These are phyloP conservation scores for Colletotrichum lupini DNA, from an alignment of 2,329 filamentous ascomycete species.

Conservation along the genomic window DNA sequence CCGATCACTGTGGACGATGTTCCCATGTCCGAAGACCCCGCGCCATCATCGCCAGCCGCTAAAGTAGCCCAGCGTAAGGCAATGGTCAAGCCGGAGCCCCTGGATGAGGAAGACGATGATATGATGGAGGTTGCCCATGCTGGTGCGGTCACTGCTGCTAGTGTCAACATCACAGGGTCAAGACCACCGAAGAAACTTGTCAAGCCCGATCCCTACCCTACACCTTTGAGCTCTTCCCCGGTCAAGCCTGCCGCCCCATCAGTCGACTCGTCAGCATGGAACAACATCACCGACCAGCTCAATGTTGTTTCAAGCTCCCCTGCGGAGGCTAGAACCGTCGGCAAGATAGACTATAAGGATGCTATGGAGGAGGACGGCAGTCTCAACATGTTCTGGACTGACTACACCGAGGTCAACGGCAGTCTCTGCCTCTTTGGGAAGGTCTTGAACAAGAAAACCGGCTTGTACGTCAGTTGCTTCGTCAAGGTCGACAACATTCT, in stretches of 20 bases:
- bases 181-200: slow-evolving; percentile 80
- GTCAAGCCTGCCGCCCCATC: slow-evolving; percentile 66
- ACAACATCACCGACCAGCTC: slow-evolving; percentile 83
- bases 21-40: slow-evolving; percentile 82
- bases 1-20: slow-evolving; percentile 54
- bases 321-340: slow-evolving; percentile 71
- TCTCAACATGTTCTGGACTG: slow-evolving; percentile 95
- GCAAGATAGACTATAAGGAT: slow-evolving; percentile 85
- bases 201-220: slow-evolving; percentile 74
- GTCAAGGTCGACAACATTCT: slow-evolving; percentile 95
- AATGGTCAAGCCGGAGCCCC: slow-evolving; percentile 59
- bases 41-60: slow-evolving; percentile 87
- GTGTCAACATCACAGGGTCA: slow-evolving; percentile 86
- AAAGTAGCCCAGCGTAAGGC: slow-evolving; percentile 81
- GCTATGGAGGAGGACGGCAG: slow-evolving; percentile 95
- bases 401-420: slow-evolving; percentile 93
- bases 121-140: slow-evolving; percentile 89
- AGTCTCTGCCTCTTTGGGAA: slow-evolving; percentile 96
- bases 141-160: slow-evolving; percentile 73
- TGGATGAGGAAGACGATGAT: slow-evolving; percentile 79
- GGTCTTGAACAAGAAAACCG: slow-evolving; percentile 87
- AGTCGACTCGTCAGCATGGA: slow-evolving; percentile 89
- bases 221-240: slow-evolving; percentile 83
- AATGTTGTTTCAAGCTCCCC: slow-evolving; percentile 84
- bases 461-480: slow-evolving; percentile 88